Base-by-base conservation (phyloP, 768 basidiomycete species). In the Tephrocybe sp. region DNA sequence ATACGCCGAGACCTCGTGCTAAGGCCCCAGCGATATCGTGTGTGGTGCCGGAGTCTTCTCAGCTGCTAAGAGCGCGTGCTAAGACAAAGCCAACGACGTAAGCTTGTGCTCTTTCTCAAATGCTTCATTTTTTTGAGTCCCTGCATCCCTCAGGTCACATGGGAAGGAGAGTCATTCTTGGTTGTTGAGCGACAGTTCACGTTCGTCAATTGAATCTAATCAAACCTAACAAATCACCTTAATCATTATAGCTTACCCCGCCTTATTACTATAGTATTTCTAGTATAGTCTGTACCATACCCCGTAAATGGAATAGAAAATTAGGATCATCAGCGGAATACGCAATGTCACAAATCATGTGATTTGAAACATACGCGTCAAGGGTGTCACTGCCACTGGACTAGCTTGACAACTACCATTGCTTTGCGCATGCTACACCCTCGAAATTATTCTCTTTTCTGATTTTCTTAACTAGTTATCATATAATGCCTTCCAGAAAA, bases 121-220 rank as follows among this genome's bases (percentile, higher is more conserved):
- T 18, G 16, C 3, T 38, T 9, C 19, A 7, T 38, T 3, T 38
- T 38, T 21, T 8, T 38, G 33, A 10, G 8, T 15, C 7, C 33
- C 15, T 34, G 7, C 19, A 24, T 38, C 45, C 3, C 43, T 22
- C 1, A 36, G 19, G n/a, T n/a, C n/a, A 21, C 38, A 39, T 16
- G 34, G 31, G 2, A 25, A 41, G 11, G 44, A 53, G 23, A 43
- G 27, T 41, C 27, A 58, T 54, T 47, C 57, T 4, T 68, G 66
- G 66, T 53, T 68, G 21, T 50, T 65, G 37, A 63, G 61, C 25
- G 65, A 65, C 47, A 53, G 46, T 34, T 61, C 61, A 7, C 51
- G 55, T 30, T 53, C 57, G 39, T 52, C 46, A 15, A 27, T 47
- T 23, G 55, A 50, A 36, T 50, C 46, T 27, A 33, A 15, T 23